phyloP scores from a whole-genome alignment of 768 basidiomycete species.

The Candolleomyces aberdarensis region DNA sequence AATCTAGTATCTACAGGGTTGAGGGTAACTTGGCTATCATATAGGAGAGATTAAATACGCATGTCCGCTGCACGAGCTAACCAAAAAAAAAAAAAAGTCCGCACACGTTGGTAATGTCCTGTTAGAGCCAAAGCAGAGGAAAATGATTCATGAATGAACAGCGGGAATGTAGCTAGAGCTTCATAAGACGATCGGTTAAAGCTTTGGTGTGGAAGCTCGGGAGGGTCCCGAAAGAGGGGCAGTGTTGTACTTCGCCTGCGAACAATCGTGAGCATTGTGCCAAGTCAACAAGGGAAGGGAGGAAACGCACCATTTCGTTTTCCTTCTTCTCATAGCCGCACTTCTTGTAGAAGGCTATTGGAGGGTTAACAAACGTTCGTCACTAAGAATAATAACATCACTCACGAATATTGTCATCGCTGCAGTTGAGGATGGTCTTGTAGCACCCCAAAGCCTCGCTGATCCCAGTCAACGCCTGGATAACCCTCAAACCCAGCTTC shows the following conservation, averaged over 20 bases:
- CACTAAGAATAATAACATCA: constrained; percentile 18
- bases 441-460: constrained; percentile 82
- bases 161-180: neutral
- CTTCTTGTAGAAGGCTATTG: constrained; percentile 91
- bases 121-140: no score
- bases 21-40: no score
- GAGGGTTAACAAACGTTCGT: constrained; percentile 4
- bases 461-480: constrained; percentile 81
- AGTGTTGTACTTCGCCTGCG: constrained; percentile 9
- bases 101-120: no score
- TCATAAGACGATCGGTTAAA: neutral
- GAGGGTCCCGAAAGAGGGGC: neutral
- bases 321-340: constrained; percentile 92
- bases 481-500: constrained; percentile 85
- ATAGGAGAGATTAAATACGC: no score
- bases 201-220: constrained; percentile 3
- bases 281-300: neutral
- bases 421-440: constrained; percentile 98
- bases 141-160: neutral
- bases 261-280: neutral
- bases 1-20: no score
- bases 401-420: constrained; percentile 86
- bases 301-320: constrained; percentile 76
- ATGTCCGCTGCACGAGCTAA: no score
- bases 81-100: no score